phyloP scores from a whole-genome alignment of 2,329 filamentous ascomycete species.

The Beauveria pseudobassiana region DNA sequence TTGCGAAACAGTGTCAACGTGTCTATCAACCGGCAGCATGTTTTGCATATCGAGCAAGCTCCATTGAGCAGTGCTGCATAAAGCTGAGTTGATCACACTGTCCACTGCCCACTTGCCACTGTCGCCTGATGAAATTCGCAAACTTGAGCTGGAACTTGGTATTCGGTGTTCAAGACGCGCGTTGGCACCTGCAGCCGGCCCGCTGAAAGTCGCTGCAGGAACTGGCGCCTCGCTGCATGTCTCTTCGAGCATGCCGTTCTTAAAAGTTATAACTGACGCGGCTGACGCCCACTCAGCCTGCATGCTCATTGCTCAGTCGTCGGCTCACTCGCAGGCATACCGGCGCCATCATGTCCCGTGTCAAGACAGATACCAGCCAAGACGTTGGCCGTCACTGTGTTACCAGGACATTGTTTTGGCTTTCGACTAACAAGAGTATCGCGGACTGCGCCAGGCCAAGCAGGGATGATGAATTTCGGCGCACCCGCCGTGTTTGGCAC shows the following conservation, averaged over 20 bases:
- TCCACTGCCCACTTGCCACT: background rate
- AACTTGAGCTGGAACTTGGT: background rate
- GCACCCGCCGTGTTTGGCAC: background rate
- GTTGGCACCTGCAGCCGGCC: background rate
- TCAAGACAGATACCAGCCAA: background rate
- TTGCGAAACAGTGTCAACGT: background rate
- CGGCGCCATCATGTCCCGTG: background rate
- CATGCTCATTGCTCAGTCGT: background rate
- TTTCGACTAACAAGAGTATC: background rate
- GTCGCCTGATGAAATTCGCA: background rate
- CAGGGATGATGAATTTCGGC: background rate
- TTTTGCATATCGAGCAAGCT: background rate
- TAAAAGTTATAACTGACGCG: too few relatives aligned
- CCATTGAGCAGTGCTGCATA: background rate
- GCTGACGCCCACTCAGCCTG: background rate
- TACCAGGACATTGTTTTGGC: background rate
- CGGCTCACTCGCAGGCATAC: background rate
- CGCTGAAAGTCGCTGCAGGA: background rate
- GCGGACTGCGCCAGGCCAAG: background rate
- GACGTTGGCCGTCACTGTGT: background rate
- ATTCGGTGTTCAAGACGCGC: too few relatives aligned
- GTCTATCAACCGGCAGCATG: background rate
- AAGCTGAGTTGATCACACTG: background rate
- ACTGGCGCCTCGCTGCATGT: constrained; percentile 1
- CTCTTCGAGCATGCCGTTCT: background rate